phyloP scores from a whole-genome alignment of 2,329 filamentous ascomycete species.

The Pseudopithomyces maydicus region DNA sequence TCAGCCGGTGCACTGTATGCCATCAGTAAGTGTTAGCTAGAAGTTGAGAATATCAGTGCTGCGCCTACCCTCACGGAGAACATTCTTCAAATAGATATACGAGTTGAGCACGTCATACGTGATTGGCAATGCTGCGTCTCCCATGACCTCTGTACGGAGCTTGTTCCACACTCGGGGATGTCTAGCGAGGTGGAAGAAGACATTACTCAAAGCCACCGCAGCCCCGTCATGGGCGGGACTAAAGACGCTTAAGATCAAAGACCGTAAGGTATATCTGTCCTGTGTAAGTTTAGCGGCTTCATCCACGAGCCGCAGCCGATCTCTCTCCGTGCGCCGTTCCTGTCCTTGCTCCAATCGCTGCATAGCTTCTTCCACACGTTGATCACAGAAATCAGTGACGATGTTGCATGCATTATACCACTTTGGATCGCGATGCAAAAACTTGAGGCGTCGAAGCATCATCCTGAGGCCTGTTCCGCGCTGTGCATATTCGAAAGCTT shows the following conservation, averaged over 20 bases:
- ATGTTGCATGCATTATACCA: slow-evolving; percentile 9
- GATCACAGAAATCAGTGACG: slow-evolving; percentile 10
- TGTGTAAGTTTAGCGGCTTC: slow-evolving; percentile 22
- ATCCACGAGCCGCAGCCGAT: slow-evolving; percentile 18
- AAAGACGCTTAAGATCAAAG: slow-evolving; percentile 24
- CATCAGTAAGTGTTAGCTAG: neutral
- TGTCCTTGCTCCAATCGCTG: slow-evolving; percentile 2
- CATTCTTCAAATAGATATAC: slow-evolving; percentile 21
- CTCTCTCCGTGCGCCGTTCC: slow-evolving; percentile 4
- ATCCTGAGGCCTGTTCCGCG: slow-evolving; percentile 1
- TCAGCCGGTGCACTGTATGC: slow-evolving; percentile 10
- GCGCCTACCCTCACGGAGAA: slow-evolving; percentile 14
- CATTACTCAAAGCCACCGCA: slow-evolving; percentile 25
- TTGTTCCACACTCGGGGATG: slow-evolving; percentile 21
- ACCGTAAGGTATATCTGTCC: slow-evolving; percentile 18
- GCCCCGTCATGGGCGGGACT: slow-evolving; percentile 23
- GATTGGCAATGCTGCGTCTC: slow-evolving; percentile 12
- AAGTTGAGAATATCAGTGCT: neutral
- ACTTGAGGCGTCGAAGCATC: neutral
- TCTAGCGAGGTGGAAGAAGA: slow-evolving; percentile 26
- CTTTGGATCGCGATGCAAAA: slow-evolving; percentile 10
- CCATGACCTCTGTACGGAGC: slow-evolving; percentile 20
- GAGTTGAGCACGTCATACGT: slow-evolving; percentile 25
- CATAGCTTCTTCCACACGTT: slow-evolving; percentile 13
- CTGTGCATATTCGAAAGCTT: slow-evolving; percentile 9